Evolutionary conservation across 176 grass and related monocot genomes (phyloP).

Genomic region (Sorghum bicolor): Sorghum_bicolor_NCBIv3 NC_012870.2:4913501-4914000

Average conservation of each 20-base stretch:
- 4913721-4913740: constrained; percentile 85
- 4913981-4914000: constrained; percentile 19
- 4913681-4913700: constrained; percentile 74
- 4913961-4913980: constrained; percentile 83
- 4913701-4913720: constrained; percentile 91
- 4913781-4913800: constrained; percentile 21
- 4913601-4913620: constrained; percentile 24
- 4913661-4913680: constrained; percentile 95
- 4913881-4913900: constrained; percentile 80
- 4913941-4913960: constrained; percentile 88
- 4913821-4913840: constrained; percentile 3
- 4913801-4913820: constrained; percentile 12
- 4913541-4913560: not conserved
- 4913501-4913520: not conserved
- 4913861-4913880: constrained; percentile 86
- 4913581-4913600: not conserved
- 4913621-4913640: constrained; percentile 22
- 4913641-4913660: constrained; percentile 87
- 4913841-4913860: constrained; percentile 91
- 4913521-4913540: not conserved
- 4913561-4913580: not conserved
- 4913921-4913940: constrained; percentile 91
- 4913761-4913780: constrained; percentile 23
- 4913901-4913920: constrained; percentile 88
- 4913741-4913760: constrained; percentile 69